Conservation (phyloP, 1,284 basidiomycete species). For the Flammula alnicola region DNA sequence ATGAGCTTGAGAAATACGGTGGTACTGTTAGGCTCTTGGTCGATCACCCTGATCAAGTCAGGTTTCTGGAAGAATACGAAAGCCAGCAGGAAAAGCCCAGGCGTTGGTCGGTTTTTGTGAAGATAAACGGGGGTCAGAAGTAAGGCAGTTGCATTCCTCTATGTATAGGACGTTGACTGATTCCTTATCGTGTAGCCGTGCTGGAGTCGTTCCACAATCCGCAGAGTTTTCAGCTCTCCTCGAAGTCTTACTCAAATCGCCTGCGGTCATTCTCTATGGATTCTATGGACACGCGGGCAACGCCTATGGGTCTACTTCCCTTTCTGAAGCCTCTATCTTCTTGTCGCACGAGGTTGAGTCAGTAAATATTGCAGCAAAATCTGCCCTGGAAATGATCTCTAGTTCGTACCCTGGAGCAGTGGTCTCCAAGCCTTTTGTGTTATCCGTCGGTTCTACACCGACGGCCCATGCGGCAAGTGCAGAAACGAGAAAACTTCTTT, state of each 20-base stretch:
- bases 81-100: slow-evolving; percentile 41
- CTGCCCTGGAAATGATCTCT: slow-evolving; percentile 56
- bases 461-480: slow-evolving; percentile 77
- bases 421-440: slow-evolving; percentile 57
- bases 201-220: slow-evolving; percentile 70
- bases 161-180: not conserved
- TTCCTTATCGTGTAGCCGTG: slow-evolving; percentile 56
- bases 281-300: slow-evolving; percentile 86
- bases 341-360: slow-evolving; percentile 75
- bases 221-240: slow-evolving; percentile 62
- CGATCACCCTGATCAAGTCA: slow-evolving; percentile 77
- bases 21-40: slow-evolving; percentile 71
- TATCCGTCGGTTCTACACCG: slow-evolving; percentile 87
- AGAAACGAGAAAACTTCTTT: slow-evolving; percentile 50
- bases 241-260: slow-evolving; percentile 52
- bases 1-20: slow-evolving; percentile 54
- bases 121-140: slow-evolving; percentile 81
- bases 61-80: slow-evolving; percentile 65
- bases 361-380: slow-evolving; percentile 67
- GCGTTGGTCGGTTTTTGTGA: slow-evolving; percentile 80
- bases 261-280: slow-evolving; percentile 70
- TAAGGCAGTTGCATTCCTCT: slow-evolving; percentile 41
- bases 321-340: slow-evolving; percentile 64
- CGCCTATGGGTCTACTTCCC: slow-evolving; percentile 74
- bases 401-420: slow-evolving; percentile 33